A percentile compares a stretch with the other conserved stretches of the same genome.
These are phyloP conservation scores for Zhuliangozyma blackwelliae DNA, from an alignment of 1,139 yeast genomes.

Conservation along the genomic window DNA sequence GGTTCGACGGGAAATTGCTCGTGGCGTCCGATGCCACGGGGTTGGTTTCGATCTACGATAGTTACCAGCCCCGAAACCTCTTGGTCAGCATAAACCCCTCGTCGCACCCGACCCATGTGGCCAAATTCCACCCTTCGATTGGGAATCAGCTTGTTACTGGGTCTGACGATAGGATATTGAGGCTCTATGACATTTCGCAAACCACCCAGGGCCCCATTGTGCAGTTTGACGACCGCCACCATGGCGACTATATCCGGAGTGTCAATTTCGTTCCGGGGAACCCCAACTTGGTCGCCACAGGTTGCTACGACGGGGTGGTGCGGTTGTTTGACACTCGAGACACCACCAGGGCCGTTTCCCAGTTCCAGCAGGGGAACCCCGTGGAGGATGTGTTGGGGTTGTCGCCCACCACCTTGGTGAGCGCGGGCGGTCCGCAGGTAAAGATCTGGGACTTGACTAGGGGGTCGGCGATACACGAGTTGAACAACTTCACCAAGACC, in stretches of 20 bases:
- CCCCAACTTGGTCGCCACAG: conserved; percentile 77
- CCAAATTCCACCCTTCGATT: conserved; percentile 80
- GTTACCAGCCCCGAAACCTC: conserved; percentile 71
- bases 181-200: conserved; percentile 86
- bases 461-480: conserved; percentile 57
- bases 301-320: conserved; percentile 87
- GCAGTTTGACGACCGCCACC: conserved; percentile 60
- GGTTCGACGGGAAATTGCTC: conserved; percentile 76
- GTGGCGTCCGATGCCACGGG: conserved; percentile 93
- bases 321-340: conserved; percentile 83
- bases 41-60: conserved; percentile 75
- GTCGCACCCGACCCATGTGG: conserved; percentile 84
- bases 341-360: conserved; percentile 21
- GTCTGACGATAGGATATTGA: conserved; percentile 82
- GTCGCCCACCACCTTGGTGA: conserved; percentile 72
- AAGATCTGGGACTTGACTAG: conserved; percentile 91
- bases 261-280: conserved; percentile 74
- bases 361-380: conserved; percentile 44
- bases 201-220: conserved; percentile 60
- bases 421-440: conserved; percentile 84
- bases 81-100: conserved; percentile 80
- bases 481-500: conserved; percentile 85
- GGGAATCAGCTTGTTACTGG: conserved; percentile 78
- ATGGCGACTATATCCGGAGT: conserved; percentile 83
- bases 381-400: conserved; percentile 84